Evolutionary conservation across 2,329 filamentous ascomycete genomes (phyloP).

Genomic region (Orbilia oligospora): DNA sequence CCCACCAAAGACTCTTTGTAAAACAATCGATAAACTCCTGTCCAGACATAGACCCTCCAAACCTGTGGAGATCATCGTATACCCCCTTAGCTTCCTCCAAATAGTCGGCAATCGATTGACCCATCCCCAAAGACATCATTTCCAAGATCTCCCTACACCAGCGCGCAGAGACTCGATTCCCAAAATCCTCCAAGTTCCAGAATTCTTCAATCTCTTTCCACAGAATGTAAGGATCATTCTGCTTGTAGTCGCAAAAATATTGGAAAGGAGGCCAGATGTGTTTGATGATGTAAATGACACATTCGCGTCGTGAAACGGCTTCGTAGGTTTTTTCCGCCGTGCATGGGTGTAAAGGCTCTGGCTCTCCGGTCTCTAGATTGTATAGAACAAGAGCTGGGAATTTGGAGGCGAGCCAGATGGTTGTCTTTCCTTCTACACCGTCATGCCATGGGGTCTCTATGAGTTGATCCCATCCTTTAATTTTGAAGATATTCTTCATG

Average conservation of each 20-base stretch:
- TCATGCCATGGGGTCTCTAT: background rate
- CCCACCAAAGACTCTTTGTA: background rate
- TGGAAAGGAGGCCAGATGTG: background rate
- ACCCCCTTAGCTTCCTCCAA: background rate
- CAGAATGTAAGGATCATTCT: background rate
- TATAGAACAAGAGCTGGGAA: background rate
- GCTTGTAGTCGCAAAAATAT: background rate
- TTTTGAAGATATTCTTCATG: background rate
- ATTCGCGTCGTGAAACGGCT: background rate
- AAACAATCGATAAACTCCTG: slow-evolving; percentile 10
- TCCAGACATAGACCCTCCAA: background rate
- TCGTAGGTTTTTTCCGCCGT: background rate
- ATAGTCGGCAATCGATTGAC: background rate
- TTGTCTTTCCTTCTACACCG: background rate
- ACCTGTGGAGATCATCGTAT: background rate
- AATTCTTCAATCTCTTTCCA: background rate
- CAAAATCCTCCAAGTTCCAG: background rate
- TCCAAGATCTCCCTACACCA: background rate
- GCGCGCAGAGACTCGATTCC: background rate
- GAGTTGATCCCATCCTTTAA: background rate
- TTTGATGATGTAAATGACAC: background rate
- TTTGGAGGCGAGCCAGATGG: background rate
- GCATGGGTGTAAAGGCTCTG: background rate
- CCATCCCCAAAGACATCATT: background rate
- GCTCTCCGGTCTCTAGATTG: background rate